phyloP scores from a whole-genome alignment of 2,329 filamentous ascomycete genomes.

The Sphaerostilbella broomeana region DNA sequence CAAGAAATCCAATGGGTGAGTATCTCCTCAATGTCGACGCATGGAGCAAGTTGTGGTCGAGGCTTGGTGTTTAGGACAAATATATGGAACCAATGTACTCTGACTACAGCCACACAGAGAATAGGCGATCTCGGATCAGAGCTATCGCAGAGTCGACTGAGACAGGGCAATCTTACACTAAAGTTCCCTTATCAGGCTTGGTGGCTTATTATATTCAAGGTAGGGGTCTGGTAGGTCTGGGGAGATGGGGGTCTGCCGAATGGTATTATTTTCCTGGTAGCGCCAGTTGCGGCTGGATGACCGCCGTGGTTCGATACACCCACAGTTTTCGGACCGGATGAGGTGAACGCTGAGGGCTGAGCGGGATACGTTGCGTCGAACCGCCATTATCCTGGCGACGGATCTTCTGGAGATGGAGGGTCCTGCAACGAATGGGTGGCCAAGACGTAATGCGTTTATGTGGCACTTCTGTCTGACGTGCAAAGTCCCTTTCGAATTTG shows the following conservation, averaged over 20 bases:
- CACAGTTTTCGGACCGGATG: background rate
- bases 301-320: constrained; percentile 2
- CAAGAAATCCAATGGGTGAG: background rate
- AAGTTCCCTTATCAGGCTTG: constrained; percentile 11
- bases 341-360: background rate
- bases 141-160: constrained; percentile 10
- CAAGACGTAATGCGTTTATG: constrained; percentile 24
- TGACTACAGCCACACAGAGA: constrained; percentile 2
- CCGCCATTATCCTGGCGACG: too few species aligned
- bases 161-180: constrained; percentile 13
- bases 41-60: constrained; percentile 11
- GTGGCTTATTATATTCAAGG: constrained; percentile 9
- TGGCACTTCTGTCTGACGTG: constrained; percentile 7
- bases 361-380: too few species aligned
- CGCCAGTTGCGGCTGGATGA: constrained; percentile 14
- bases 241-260: constrained; percentile 1
- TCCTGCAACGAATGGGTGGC: constrained; percentile 19
- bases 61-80: constrained; percentile 4
- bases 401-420: constrained; percentile 7
- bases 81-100: background rate
- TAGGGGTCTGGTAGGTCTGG: constrained; percentile 2
- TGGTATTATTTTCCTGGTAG: constrained; percentile 1
- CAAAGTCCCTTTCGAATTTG: constrained; percentile 10
- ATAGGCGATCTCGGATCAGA: constrained; percentile 9
- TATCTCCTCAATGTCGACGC: constrained; percentile 3